A percentile compares a stretch with the other conserved stretches of the same genome.
Conservation (phyloP, 768 basidiomycete species). For the Naganishia vishniacii region DNA sequence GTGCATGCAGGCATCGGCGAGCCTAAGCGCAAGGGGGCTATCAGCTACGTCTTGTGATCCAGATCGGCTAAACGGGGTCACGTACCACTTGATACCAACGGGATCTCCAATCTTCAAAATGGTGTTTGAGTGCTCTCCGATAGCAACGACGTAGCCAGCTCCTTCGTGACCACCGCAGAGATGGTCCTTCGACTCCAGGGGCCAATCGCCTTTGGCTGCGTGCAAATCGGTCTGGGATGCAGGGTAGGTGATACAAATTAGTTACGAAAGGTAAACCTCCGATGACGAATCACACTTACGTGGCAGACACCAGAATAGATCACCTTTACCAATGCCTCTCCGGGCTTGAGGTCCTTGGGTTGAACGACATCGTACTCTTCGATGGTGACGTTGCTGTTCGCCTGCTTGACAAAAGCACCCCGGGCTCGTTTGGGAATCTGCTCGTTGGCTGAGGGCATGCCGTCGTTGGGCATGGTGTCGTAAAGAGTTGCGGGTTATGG, state of each 20-base stretch:
- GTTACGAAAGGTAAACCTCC: neutral
- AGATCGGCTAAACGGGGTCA: neutral
- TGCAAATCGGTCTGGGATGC: conserved; percentile 10
- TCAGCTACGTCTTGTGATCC: too few relatives aligned
- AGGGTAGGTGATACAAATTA: conserved; percentile 25
- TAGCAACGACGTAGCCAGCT: conserved; percentile 73
- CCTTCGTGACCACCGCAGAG: conserved; percentile 64
- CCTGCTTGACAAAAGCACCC: conserved; percentile 16
- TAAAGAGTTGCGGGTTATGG: too few relatives aligned
- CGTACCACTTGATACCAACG: conserved; percentile 65
- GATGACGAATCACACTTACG: conserved; percentile 20
- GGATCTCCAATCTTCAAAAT: conserved; percentile 70
- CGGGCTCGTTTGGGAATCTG: conserved; percentile 5
- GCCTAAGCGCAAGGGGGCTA: conserved; percentile 43
- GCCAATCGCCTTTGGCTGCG: conserved; percentile 66
- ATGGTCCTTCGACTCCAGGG: conserved; percentile 49
- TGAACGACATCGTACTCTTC: conserved; percentile 40
- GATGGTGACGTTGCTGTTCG: conserved; percentile 24
- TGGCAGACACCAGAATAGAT: conserved; percentile 79
- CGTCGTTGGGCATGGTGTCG: conserved; percentile 1
- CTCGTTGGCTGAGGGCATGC: conserved; percentile 2
- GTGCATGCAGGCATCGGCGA: conserved; percentile 57
- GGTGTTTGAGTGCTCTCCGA: conserved; percentile 62
- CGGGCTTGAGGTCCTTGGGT: conserved; percentile 39
- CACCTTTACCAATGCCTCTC: conserved; percentile 60